phyloP scores from a whole-genome alignment of 1,284 basidiomycete genomes.

The Ustilago xerochloae region DNA sequence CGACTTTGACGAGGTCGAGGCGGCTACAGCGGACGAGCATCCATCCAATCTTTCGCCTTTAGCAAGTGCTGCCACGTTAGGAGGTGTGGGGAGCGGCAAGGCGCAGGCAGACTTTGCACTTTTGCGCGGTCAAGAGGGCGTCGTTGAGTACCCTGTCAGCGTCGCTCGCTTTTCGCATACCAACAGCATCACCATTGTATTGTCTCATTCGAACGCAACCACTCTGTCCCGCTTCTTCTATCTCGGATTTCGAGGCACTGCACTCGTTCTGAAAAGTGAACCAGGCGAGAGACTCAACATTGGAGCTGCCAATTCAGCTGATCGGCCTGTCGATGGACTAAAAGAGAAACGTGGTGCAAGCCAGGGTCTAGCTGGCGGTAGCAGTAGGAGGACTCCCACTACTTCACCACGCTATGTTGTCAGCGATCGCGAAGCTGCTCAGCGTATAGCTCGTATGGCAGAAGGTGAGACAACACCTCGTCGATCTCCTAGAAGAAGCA shows the following conservation, averaged over 20 bases:
- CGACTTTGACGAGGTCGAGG: conserved; percentile 62
- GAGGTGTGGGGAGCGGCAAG: conserved; percentile 51
- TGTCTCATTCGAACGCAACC: conserved; percentile 58
- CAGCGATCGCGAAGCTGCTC: conserved; percentile 24
- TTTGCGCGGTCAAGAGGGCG: conserved; percentile 48
- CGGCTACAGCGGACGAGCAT: conserved; percentile 25
- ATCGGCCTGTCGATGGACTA: conserved; percentile 55
- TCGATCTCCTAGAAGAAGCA: conserved; percentile 29
- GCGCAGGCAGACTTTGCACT: conserved; percentile 66
- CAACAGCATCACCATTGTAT: conserved; percentile 60
- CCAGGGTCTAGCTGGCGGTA: conserved; percentile 47
- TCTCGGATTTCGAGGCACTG: conserved; percentile 63
- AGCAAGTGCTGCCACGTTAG: conserved; percentile 40
- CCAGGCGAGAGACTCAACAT: conserved; percentile 53
- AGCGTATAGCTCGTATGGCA: conserved; percentile 29
- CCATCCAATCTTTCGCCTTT: conserved; percentile 14
- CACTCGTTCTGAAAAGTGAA: conserved; percentile 53
- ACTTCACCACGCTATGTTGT: conserved; percentile 29
- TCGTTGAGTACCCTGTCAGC: conserved; percentile 64
- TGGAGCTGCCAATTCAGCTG: conserved; percentile 58
- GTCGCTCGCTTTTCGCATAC: conserved; percentile 62
- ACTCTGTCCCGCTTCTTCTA: conserved; percentile 61
- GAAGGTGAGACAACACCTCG: conserved; percentile 9
- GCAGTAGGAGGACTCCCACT: conserved; percentile 12
- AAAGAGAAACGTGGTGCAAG: conserved; percentile 44